Evolutionary conservation across 2,329 filamentous ascomycete species (phyloP).

Genomic region (Claviceps sp.): DNA sequence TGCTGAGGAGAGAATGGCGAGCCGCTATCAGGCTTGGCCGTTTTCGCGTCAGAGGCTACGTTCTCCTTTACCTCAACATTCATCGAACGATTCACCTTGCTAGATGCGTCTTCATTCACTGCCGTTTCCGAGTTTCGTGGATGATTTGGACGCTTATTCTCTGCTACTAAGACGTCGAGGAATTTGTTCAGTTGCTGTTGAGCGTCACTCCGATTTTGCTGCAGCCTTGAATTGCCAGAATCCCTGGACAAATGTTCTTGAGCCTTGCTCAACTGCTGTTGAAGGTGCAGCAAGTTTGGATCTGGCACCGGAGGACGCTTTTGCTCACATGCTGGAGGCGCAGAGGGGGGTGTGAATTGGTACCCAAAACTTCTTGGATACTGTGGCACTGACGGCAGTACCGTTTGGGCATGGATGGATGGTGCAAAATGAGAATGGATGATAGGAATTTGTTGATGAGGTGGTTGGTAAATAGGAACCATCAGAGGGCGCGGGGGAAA

Average conservation of each 20-base stretch:
- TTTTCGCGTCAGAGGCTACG: background rate
- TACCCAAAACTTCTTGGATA: background rate
- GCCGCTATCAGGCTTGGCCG: background rate
- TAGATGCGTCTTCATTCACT: background rate
- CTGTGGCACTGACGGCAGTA: background rate
- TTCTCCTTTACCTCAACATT: slow-evolving; percentile 1
- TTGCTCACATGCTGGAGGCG: background rate
- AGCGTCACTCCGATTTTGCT: slow-evolving; percentile 12
- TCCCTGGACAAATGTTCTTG: slow-evolving; percentile 12
- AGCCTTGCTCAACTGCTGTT: slow-evolving; percentile 15
- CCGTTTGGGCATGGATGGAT: background rate
- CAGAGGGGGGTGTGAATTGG: background rate
- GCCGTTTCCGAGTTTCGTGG: background rate
- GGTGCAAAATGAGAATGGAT: background rate
- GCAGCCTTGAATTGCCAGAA: slow-evolving; percentile 12
- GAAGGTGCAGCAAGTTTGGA: slow-evolving; percentile 13
- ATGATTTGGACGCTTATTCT: background rate
- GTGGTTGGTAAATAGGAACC: background rate
- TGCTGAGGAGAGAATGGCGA: background rate
- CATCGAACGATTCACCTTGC: slow-evolving; percentile 8
- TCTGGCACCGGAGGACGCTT: background rate
- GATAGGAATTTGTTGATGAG: background rate
- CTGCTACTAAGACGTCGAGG: slow-evolving; percentile 10
- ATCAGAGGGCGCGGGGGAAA: background rate
- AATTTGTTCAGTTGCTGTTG: slow-evolving; percentile 17